Conservation (phyloP, 345 rosid species). For the Heritiera littoralis region DNA sequence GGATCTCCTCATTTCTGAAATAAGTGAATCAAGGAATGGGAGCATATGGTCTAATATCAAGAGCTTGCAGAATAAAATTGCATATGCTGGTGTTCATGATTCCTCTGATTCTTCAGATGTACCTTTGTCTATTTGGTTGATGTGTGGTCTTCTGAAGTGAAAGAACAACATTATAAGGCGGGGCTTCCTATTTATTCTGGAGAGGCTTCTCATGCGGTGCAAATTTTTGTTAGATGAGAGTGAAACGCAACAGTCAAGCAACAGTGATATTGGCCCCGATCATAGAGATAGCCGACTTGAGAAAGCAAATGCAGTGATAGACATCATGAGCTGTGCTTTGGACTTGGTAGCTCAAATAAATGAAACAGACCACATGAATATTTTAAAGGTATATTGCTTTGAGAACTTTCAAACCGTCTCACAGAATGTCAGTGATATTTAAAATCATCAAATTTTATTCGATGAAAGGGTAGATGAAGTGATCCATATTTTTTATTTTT, state of each 20-base stretch:
- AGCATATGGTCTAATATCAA: slow-evolving; percentile 72
- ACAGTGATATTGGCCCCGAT: slow-evolving; percentile 43
- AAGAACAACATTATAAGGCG: slow-evolving; percentile 68
- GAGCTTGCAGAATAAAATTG: slow-evolving; percentile 64
- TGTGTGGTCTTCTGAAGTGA: slow-evolving; percentile 95
- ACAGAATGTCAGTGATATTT: not conserved
- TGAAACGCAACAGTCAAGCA: slow-evolving; percentile 58
- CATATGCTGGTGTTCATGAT: slow-evolving; percentile 70
- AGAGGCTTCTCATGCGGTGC: slow-evolving; percentile 96
- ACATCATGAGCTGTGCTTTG: slow-evolving; percentile 91
- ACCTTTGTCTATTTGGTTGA: slow-evolving; percentile 76
- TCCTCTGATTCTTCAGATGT: slow-evolving; percentile 64
- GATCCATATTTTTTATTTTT: not conserved
- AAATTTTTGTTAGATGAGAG: slow-evolving; percentile 89
- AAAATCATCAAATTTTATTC: not conserved
- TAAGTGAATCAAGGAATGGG: slow-evolving; percentile 62
- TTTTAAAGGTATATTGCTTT: slow-evolving; percentile 70
- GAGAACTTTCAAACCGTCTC: slow-evolving; percentile 1
- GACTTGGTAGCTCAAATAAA: slow-evolving; percentile 79
- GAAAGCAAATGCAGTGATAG: slow-evolving; percentile 93
- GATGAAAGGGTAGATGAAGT: not conserved
- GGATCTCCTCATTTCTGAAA: slow-evolving; percentile 90
- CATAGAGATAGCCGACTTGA: slow-evolving; percentile 62
- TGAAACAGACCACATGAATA: slow-evolving; percentile 91
- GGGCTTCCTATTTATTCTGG: slow-evolving; percentile 86